Percentiles rank a stretch among this genome's conserved stretches.
Evolutionary conservation across 1,284 basidiomycete species (phyloP).

Genomic region (Ceratobasidium papillatum): DNA sequence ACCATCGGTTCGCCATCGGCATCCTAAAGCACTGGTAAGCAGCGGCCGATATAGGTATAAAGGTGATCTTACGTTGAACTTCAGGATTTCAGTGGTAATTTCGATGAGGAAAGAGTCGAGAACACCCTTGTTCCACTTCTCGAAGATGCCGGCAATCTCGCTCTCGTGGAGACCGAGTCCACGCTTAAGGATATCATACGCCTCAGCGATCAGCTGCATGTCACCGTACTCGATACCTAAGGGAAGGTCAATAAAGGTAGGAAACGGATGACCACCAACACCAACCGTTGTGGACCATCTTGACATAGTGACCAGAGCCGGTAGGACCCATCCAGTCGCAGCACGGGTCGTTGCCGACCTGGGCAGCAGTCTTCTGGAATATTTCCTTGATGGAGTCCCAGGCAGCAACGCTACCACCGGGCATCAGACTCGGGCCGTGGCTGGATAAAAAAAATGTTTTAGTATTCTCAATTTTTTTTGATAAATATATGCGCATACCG

Average conservation of each 20-base stretch:
- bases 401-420: constrained; percentile 92
- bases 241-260: constrained; percentile 37
- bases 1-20: constrained; percentile 92
- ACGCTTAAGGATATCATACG: constrained; percentile 97
- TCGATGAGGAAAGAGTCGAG: constrained; percentile 98
- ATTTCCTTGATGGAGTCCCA: constrained; percentile 99
- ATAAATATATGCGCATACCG: constrained; percentile 60
- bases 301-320: constrained; percentile 94
- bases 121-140: constrained; percentile 97
- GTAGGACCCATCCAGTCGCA: constrained; percentile 99
- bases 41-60: background rate
- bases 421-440: constrained; percentile 96
- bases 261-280: constrained; percentile 31
- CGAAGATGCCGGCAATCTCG: constrained; percentile 91
- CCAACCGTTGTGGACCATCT: constrained; percentile 98
- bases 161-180: constrained; percentile 85
- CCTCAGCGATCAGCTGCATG: constrained; percentile 99
- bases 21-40: constrained; percentile 57
- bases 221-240: constrained; percentile 98
- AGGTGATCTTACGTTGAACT: constrained; percentile 67
- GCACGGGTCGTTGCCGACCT: constrained; percentile 95
- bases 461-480: background rate
- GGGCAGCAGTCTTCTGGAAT: constrained; percentile 97
- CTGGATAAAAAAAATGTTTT: background rate
- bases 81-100: constrained; percentile 94